phyloP scores from a whole-genome alignment of 2,329 filamentous ascomycete genomes.

The Diplodia corticola region DNA sequence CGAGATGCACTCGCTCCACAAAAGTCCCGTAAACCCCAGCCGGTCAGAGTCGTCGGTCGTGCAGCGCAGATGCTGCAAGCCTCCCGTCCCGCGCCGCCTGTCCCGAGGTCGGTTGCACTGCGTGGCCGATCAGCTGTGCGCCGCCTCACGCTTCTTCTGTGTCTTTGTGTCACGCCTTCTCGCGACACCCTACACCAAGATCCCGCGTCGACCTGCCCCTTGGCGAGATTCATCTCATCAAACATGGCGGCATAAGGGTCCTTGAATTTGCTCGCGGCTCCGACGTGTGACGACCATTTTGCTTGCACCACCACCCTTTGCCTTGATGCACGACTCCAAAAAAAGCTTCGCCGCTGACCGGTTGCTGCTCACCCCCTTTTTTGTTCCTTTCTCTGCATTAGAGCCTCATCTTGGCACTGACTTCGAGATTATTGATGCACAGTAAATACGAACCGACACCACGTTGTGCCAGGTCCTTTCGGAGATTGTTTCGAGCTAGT shows the following conservation, averaged over 20 bases:
- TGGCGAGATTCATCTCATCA: not conserved
- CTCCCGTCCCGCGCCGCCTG: conserved; percentile 6
- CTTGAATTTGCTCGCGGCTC: not conserved
- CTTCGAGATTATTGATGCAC: not conserved
- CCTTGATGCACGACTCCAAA: not conserved
- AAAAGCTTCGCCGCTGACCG: not conserved
- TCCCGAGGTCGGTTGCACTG: not conserved
- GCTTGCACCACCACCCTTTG: not conserved
- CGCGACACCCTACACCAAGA: conserved; percentile 4
- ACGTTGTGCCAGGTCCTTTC: conserved; percentile 7
- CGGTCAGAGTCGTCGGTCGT: not conserved
- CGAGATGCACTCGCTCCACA: not conserved
- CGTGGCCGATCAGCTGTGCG: not conserved
- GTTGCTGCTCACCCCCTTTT: not conserved
- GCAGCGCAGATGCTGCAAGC: conserved; percentile 1
- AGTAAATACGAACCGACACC: not conserved
- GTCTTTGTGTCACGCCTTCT: not conserved
- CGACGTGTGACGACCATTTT: not conserved
- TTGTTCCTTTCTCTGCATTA: not conserved
- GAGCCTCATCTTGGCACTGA: not conserved
- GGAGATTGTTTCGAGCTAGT: not conserved
- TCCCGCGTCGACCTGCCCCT: not conserved
- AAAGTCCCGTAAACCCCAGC: not conserved
- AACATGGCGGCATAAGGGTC: not conserved
- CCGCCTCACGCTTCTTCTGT: conserved; percentile 2